phyloP scores from a whole-genome alignment of 108 stramenopile genomes.

The Nitzschia putrida region DNA sequence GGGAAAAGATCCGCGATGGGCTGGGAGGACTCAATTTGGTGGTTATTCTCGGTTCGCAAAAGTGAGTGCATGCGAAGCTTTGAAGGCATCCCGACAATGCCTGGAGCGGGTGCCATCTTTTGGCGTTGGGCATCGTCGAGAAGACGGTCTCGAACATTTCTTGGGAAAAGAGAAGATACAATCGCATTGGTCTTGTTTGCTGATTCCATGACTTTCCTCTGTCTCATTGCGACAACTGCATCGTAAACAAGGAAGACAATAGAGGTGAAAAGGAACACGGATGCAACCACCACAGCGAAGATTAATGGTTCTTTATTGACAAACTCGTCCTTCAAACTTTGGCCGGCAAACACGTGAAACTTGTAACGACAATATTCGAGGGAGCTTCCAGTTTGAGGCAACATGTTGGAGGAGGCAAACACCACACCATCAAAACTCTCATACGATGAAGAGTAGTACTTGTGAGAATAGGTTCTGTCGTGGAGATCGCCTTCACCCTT shows the following conservation, averaged over 20 bases:
- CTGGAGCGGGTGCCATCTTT: not conserved
- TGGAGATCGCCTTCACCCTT: conserved; percentile 56
- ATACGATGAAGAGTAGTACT: not conserved
- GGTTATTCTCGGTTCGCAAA: not conserved
- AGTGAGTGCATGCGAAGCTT: not conserved
- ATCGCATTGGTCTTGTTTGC: not conserved
- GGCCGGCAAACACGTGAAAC: conserved; percentile 27
- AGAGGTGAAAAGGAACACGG: conserved; percentile 2
- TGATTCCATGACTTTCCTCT: not conserved
- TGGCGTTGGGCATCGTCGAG: not conserved
- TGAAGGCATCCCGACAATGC: not conserved
- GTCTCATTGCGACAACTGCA: conserved; percentile 2
- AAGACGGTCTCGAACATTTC: conserved; percentile 14
- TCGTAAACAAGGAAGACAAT: conserved; percentile 6
- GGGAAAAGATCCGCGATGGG: not conserved
- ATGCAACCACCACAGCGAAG: not conserved
- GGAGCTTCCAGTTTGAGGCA: not conserved
- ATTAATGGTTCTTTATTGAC: conserved; percentile 17
- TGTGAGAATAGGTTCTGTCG: conserved; percentile 36
- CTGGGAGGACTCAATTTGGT: not conserved
- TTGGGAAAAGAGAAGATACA: conserved; percentile 4
- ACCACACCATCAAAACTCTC: not conserved
- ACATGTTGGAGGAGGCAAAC: not conserved
- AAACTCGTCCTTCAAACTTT: conserved; percentile 40
- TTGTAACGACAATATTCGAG: conserved; percentile 6